Evolutionary conservation across 2,329 filamentous ascomycete species (phyloP), one percentile per base, ranked within the genome.

Genomic region (Fusarium kyushuense): DNA sequence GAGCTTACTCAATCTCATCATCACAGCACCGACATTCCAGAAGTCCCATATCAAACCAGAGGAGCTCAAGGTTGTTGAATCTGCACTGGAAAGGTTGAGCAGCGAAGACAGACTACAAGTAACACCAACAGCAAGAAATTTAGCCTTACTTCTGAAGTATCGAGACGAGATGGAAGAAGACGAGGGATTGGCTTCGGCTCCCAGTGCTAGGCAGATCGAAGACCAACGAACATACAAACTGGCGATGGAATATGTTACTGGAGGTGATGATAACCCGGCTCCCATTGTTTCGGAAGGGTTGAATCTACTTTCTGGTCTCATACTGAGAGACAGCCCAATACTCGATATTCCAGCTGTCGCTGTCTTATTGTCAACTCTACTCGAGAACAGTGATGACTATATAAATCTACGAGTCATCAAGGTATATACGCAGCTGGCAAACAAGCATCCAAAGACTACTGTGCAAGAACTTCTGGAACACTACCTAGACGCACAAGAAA

Each of bases 351-450:
- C 87, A 1, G 85, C 88, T 2, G 82, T 88, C 5, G 80, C 90
- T 1, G 85, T 90, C 8, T 81, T 92, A 2, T 81, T 93, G 54
- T 87, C 88, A 2, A 87, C 85, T 12, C 81, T 92, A 1, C 80
- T 93, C 2, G 84, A 85, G 62, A 89, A 92, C 48, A 81, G 84
- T 8, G 91, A 93, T 57, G 90, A 92, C 57, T 94, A 90, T 73
- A 89, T 93, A 63, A 90, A 91, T 71, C 80, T 90, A 4, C 84
- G 87, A n/a, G 86, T 88, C 17, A 87, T 93, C 63, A 88, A 87
- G 64, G 83, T 90, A 2, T 87, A 92, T 60, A 85, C 86, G 1
- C 84, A 87, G 25, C 77, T 94, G 13, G 86, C 89, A 0, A 79
- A 83, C 64, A 84, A 81, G 57, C 90, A 92, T 51, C 89, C 90